Evolutionary conservation across 1,284 basidiomycete genomes (phyloP).

Genomic region (Sporisorium reilianum): DNA sequence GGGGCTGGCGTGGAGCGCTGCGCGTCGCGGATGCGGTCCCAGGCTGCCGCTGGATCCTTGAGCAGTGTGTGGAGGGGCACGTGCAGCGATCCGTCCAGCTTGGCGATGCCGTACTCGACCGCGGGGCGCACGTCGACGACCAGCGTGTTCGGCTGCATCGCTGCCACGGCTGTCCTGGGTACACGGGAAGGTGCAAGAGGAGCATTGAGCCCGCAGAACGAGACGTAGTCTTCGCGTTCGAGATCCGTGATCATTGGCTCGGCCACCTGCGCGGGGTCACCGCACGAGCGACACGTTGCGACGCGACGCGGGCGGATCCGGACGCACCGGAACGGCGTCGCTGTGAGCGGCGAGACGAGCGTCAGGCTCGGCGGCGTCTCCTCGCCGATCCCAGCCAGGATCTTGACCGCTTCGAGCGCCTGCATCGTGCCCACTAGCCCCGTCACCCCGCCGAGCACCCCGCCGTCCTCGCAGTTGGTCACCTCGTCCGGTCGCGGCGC

Average conservation of each 20-base stretch:
- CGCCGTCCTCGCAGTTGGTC: constrained; percentile 85
- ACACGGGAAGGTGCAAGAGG: constrained; percentile 13
- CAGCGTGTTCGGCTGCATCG: constrained; percentile 69
- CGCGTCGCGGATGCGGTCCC: constrained; percentile 60
- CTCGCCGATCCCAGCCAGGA: constrained; percentile 60
- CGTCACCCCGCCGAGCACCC: constrained; percentile 89
- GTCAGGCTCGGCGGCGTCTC: constrained; percentile 74
- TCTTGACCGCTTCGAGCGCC: constrained; percentile 87
- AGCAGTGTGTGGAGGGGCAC: constrained; percentile 77
- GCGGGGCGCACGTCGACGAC: constrained; percentile 86
- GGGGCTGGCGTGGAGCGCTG: not conserved
- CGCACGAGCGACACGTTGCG: constrained; percentile 59
- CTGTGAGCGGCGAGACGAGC: constrained; percentile 79
- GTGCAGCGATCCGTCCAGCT: constrained; percentile 79
- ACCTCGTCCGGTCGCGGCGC: constrained; percentile 65
- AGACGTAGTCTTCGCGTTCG: constrained; percentile 58
- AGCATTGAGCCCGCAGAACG: constrained; percentile 62
- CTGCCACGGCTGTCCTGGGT: constrained; percentile 73
- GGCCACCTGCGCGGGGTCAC: constrained; percentile 45
- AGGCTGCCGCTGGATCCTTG: constrained; percentile 73
- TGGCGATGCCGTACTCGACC: constrained; percentile 88
- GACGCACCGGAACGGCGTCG: constrained; percentile 82
- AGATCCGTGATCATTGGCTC: constrained; percentile 49
- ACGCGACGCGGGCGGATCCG: constrained; percentile 75
- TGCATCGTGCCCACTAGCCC: constrained; percentile 92